Evolutionary conservation across 805 yeast genomes (phyloP).

Genomic region (Pichia membranifaciens): DNA sequence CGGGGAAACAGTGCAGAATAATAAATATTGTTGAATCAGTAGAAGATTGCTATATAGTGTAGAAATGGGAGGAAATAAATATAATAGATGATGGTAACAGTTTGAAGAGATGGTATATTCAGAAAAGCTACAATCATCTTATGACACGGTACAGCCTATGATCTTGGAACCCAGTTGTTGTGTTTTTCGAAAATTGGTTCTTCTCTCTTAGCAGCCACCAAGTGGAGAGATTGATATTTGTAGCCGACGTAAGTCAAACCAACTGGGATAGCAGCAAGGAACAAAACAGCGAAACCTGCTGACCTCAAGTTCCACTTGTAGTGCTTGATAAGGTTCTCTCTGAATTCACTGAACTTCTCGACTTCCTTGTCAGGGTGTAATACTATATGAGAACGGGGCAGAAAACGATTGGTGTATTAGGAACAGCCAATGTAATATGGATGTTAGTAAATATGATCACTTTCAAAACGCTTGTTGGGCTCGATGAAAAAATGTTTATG

Average conservation of each 20-base stretch:
- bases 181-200: conserved; percentile 23
- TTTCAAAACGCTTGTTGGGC: too few species aligned
- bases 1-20: neutral
- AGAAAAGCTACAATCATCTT: too few species aligned
- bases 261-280: conserved; percentile 30
- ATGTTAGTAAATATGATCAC: too few species aligned
- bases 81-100: neutral
- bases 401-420: neutral
- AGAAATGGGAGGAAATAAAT: too few species aligned
- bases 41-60: too few species aligned
- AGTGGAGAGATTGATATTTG: conserved; percentile 25
- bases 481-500: neutral
- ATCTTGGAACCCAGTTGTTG: conserved; percentile 26
- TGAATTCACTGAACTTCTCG: conserved; percentile 27
- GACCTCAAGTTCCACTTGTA: conserved; percentile 30
- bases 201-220: conserved; percentile 28
- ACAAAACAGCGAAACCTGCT: conserved; percentile 24
- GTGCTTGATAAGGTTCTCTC: conserved; percentile 28
- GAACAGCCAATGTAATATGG: too few species aligned
- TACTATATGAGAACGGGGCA: conserved; percentile 15
- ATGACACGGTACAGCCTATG: too few species aligned
- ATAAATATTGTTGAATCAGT: conserved; percentile 3
- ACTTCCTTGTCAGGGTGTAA: conserved; percentile 29
- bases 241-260: conserved; percentile 29
- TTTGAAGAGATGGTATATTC: too few species aligned